Evolutionary conservation across 1,284 basidiomycete species (phyloP), one percentile per base, ranked within the genome.

Genomic region (Singerocomus inundabilis): DNA sequence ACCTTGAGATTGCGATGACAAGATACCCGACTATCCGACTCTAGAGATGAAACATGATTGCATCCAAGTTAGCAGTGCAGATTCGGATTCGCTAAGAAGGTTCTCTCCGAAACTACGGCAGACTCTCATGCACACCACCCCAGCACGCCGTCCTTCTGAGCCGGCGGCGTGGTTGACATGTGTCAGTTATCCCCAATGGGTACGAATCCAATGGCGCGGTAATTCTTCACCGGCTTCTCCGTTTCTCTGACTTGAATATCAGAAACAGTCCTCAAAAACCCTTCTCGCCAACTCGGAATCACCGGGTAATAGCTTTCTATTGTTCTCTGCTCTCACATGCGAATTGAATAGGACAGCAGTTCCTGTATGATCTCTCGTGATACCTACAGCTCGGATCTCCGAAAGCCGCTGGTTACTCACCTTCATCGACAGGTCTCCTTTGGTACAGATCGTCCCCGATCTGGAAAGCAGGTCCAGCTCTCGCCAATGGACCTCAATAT

Each of bases 91-190:
- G 56, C 34, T 35, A 49, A 46, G 21, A 51, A 45, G 42, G 45
- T 44, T 46, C n/a, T n/a, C n/a, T n/a, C n/a, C n/a, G n/a, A n/a
- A n/a, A n/a, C n/a, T n/a, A n/a, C n/a, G n/a, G n/a, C n/a, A n/a
- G n/a, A n/a, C n/a, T n/a, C n/a, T 34, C 39, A 24, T 34, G 5
- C 33, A 21, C 42, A 24, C 30, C 40, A 39, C 37, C 37, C 34
- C 30, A 40, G 35, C 38, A 57, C 37, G 42, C 49, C 29, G 36
- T 26, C 25, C 33, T 33, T 48, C n/a, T 39, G 43, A 41, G 46
- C 34, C 36, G 28, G 32, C 30, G 48, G 52, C 59, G 57, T 60
- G 61, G 57, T 43, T 37, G 45, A 52, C 53, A 49, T 49, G 51
- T 48, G 55, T 44, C 45, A 28, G 39, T 39, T 52, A 63, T 51